Evolutionary conservation across 495 filamentous ascomycete species (phyloP).

Genomic region (Talaromyces wortmannii): DNA sequence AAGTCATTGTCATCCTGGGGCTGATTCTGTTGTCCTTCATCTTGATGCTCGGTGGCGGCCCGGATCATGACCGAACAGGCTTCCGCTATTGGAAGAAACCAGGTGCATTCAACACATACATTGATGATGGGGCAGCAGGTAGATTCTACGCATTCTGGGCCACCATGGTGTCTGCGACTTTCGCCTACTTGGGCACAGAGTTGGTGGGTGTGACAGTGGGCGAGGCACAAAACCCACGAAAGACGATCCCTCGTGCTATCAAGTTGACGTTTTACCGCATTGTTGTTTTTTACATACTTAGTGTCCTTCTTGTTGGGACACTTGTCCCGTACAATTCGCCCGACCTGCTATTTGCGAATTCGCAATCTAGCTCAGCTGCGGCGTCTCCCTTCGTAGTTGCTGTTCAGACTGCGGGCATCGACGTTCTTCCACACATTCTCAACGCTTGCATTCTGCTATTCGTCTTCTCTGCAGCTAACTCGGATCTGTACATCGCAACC

Average conservation of each 20-base stretch:
- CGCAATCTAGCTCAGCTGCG: constrained; percentile 22
- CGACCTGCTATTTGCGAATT: constrained; percentile 41
- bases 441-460: constrained; percentile 66
- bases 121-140: constrained; percentile 8
- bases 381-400: constrained; percentile 58
- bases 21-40: constrained; percentile 62
- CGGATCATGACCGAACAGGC: constrained; percentile 60
- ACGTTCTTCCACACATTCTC: constrained; percentile 43
- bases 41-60: constrained; percentile 62
- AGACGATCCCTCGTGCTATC: constrained; percentile 64
- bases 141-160: constrained; percentile 67
- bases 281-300: constrained; percentile 64
- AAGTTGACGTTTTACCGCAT: constrained; percentile 78
- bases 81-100: constrained; percentile 67
- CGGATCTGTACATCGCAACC: constrained; percentile 42
- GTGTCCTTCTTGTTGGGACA: constrained; percentile 41
- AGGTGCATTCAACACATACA: constrained; percentile 25
- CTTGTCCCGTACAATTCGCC: constrained; percentile 42
- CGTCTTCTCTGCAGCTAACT: constrained; percentile 68
- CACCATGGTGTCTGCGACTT: constrained; percentile 70
- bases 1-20: constrained; percentile 62
- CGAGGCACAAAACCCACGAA: constrained; percentile 64
- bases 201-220: constrained; percentile 57
- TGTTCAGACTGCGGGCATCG: constrained; percentile 40
- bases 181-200: constrained; percentile 80